Percentiles rank a stretch among this genome's conserved stretches.
These are phyloP conservation scores for Zelonia costaricensis DNA, from an alignment of 208 protist species.

Conservation along the genomic window DNA sequence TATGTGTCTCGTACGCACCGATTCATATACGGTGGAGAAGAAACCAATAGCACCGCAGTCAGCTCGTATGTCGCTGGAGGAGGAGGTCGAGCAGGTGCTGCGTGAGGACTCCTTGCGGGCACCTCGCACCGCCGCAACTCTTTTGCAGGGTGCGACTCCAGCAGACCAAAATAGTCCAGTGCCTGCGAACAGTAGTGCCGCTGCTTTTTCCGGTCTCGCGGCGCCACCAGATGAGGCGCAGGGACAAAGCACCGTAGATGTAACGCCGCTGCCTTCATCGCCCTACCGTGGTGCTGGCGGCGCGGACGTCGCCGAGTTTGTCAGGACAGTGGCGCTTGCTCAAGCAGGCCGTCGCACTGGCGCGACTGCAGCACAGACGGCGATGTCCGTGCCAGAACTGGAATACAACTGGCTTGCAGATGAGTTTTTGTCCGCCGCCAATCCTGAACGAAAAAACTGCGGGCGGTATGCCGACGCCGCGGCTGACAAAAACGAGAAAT, in stretches of 20 bases:
- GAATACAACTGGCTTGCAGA: slow-evolving; percentile 13
- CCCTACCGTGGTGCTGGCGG: too few relatives aligned
- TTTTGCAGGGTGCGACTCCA: too few relatives aligned
- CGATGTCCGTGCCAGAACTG: neutral
- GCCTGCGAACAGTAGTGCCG: too few relatives aligned
- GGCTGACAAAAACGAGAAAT: too few relatives aligned
- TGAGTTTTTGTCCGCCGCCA: neutral
- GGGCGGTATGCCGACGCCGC: too few relatives aligned
- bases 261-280: neutral
- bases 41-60: neutral
- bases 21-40: slow-evolving; percentile 2
- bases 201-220: too few relatives aligned
- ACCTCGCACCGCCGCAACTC: too few relatives aligned
- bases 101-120: neutral
- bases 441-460: neutral
- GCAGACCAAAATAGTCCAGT: too few relatives aligned
- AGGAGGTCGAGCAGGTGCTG: neutral
- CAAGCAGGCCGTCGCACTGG: neutral
- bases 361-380: neutral
- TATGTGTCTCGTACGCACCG: slow-evolving; percentile 12
- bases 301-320: too few relatives aligned
- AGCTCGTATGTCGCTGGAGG: neutral
- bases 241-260: too few relatives aligned
- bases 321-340: neutral
- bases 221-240: too few relatives aligned